Evolutionary conservation across 768 basidiomycete genomes (phyloP), one percentile per base, ranked within the genome.

Genomic region (Clathrus columnatus): DNA sequence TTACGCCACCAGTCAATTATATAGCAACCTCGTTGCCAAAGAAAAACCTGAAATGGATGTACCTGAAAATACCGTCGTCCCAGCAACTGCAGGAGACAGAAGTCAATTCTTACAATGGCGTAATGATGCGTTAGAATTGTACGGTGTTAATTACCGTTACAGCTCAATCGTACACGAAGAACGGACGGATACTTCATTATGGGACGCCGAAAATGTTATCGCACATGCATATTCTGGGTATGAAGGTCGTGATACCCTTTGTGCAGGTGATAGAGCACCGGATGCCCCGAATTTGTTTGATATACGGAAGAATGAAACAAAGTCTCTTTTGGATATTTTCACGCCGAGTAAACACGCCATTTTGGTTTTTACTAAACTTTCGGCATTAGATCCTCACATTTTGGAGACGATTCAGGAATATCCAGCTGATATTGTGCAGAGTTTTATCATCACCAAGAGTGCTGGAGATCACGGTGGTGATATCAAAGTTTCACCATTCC

Each of bases 101-200:
- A 50, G 24, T 50, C 24, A 20, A 29, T 24, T 26, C 7, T 2
- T 26, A 3, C 8, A 30, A 50, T 50, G 49, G 51, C 36, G 51
- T n/a, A 52, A 52, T 23, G 7, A 30, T 5, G 36, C 36, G 6
- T 21, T 52, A 11, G 36, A 52, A 18, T 75, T 77, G 63, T 72
- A 80, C 30, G 78, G 76, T 7, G 68, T 81, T 44, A 81, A 81
- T 63, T 81, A 76, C 60, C 71, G 81, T 7, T 72, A 73, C 65
- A 80, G 79, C 61, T 59, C 73, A 0, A 69, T 79, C 20, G 67
- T 80, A 1, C 21, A 76, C 14, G 79, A 81, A 50, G 72, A 75
- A 54, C 65, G 66, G 50, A 60, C 57, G 1, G 64, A 61, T 20
- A 55, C 72, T 24, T 56, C 30, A 20, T 16, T 8, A 10, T 21